Conservation (phyloP, 495 filamentous ascomycete species). For the Xylaria venustula region DNA sequence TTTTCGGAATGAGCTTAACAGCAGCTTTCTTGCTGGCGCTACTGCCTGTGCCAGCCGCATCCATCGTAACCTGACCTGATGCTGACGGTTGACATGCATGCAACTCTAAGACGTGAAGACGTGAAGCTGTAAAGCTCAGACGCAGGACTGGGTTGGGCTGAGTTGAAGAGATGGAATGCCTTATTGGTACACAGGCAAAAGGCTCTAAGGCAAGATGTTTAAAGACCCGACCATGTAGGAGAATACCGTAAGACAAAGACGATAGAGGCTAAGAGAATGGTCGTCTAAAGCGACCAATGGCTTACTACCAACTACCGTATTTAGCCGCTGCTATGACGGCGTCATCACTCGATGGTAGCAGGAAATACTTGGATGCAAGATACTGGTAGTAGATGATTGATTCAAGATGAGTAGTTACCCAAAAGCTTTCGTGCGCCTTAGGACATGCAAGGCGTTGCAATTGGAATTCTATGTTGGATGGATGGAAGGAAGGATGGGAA, state of each 20-base stretch:
- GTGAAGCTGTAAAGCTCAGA: neutral
- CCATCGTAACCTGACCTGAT: constrained; percentile 21
- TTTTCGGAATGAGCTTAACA: constrained; percentile 49
- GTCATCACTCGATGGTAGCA: neutral
- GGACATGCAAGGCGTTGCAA: too few species aligned
- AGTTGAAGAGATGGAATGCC: neutral
- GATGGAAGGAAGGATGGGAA: too few species aligned
- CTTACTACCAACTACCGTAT: too few species aligned
- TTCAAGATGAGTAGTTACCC: too few species aligned
- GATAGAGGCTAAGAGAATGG: too few species aligned
- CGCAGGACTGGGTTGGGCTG: neutral
- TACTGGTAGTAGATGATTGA: too few species aligned
- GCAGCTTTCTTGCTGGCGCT: constrained; percentile 36
- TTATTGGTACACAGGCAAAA: neutral
- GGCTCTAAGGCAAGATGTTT: neutral
- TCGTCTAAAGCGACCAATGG: too few species aligned
- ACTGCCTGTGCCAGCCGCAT: constrained; percentile 26
- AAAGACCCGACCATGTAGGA: neutral
- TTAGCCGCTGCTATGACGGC: neutral
- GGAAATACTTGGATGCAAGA: neutral
- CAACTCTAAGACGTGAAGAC: neutral
- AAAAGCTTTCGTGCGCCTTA: too few species aligned
- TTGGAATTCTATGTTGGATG: too few species aligned
- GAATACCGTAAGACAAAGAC: neutral
- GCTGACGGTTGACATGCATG: constrained; percentile 10